Evolutionary conservation across 2,329 filamentous ascomycete genomes (phyloP).

Genomic region (Beauveria scarabaeidicola): DNA sequence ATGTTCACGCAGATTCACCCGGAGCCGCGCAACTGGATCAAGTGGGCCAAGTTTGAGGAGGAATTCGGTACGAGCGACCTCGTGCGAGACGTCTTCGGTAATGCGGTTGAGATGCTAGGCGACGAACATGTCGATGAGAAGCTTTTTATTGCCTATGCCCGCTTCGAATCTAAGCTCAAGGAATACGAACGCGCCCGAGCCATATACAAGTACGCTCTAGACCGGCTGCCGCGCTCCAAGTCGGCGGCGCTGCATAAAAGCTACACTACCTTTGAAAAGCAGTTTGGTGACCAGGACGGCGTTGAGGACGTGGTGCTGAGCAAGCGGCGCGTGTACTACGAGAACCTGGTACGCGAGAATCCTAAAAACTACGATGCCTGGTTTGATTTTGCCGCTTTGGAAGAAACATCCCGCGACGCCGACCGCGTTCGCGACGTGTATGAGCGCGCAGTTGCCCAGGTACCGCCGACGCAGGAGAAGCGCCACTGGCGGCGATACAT

Average conservation of each 20-base stretch:
- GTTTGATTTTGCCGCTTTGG: slow-evolving; percentile 90
- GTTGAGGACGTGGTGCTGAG: slow-evolving; percentile 95
- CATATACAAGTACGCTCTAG: slow-evolving; percentile 94
- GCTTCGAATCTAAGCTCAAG: slow-evolving; percentile 88
- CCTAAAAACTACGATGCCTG: slow-evolving; percentile 94
- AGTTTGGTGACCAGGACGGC: slow-evolving; percentile 86
- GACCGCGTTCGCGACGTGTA: slow-evolving; percentile 88
- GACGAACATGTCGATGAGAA: slow-evolving; percentile 96
- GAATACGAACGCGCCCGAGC: slow-evolving; percentile 89
- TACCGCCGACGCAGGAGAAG: slow-evolving; percentile 93
- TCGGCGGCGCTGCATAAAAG: slow-evolving; percentile 81
- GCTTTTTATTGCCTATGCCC: slow-evolving; percentile 90
- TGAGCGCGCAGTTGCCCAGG: slow-evolving; percentile 88
- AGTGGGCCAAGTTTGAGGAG: slow-evolving; percentile 96
- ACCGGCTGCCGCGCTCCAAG: slow-evolving; percentile 80
- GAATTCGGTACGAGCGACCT: slow-evolving; percentile 87
- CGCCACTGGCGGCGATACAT: slow-evolving; percentile 96
- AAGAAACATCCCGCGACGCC: slow-evolving; percentile 74
- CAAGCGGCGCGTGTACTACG: slow-evolving; percentile 86
- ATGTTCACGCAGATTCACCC: slow-evolving; percentile 88
- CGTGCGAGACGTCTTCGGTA: slow-evolving; percentile 85
- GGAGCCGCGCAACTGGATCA: slow-evolving; percentile 95
- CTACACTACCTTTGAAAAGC: slow-evolving; percentile 97
- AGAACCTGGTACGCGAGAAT: slow-evolving; percentile 88
- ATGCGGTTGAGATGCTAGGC: slow-evolving; percentile 78